Evolutionary conservation across 2,329 filamentous ascomycete species (phyloP).

Genomic region (Alternaria triticina): DNA sequence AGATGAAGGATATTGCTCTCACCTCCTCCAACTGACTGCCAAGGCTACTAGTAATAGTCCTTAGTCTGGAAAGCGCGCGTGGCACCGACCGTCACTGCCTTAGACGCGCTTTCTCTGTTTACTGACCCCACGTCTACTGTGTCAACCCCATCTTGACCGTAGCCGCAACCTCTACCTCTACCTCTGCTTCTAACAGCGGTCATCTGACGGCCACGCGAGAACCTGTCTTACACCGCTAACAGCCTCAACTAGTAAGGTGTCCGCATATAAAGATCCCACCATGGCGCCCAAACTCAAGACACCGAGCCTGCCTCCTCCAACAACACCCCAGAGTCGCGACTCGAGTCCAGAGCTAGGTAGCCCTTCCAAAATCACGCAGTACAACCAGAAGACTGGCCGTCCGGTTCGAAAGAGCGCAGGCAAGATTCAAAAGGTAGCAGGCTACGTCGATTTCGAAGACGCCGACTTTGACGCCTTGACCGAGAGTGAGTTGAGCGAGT

Average conservation of each 20-base stretch:
- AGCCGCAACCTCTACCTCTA: slow-evolving; percentile 7
- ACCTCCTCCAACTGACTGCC: slow-evolving; percentile 7
- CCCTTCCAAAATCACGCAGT: slow-evolving; percentile 35
- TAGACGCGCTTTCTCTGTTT: neutral
- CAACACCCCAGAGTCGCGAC: neutral
- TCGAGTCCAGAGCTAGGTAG: slow-evolving; percentile 40
- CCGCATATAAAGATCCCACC: neutral
- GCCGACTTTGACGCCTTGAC: slow-evolving; percentile 36
- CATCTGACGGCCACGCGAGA: slow-evolving; percentile 1
- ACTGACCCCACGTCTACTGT: neutral
- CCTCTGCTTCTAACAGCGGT: slow-evolving; percentile 5
- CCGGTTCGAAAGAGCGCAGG: slow-evolving; percentile 53
- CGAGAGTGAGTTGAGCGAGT: slow-evolving; percentile 11
- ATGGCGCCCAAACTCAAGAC: neutral
- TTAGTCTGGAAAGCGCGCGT: slow-evolving; percentile 5
- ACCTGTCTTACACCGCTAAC: slow-evolving; percentile 4
- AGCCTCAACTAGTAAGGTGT: neutral
- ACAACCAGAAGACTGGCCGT: slow-evolving; percentile 51
- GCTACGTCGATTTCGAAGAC: slow-evolving; percentile 51
- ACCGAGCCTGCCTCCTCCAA: neutral
- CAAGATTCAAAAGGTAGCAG: slow-evolving; percentile 39
- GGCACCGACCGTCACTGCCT: slow-evolving; percentile 4
- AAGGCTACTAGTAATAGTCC: slow-evolving; percentile 5
- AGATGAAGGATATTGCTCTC: neutral
- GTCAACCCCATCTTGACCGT: neutral